Conservation (phyloP, 2,329 filamentous ascomycete genomes). For the Coleophoma cylindrospora region DNA sequence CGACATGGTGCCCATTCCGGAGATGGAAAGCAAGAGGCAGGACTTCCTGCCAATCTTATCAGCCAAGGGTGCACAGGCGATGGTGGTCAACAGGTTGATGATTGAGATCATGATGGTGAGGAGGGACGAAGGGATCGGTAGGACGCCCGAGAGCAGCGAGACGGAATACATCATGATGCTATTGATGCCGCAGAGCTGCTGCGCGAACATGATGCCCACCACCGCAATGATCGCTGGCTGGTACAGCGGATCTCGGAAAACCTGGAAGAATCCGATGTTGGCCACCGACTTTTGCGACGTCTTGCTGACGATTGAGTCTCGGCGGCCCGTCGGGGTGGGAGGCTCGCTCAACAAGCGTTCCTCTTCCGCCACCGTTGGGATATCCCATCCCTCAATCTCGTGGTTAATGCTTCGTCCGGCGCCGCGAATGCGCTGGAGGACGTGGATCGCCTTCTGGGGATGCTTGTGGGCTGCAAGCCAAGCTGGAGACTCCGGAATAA, state of each 20-base stretch:
- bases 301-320: conserved; percentile 12
- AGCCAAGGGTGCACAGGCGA: conserved; percentile 75
- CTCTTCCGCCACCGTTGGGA: conserved; percentile 24
- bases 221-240: conserved; percentile 76
- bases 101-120: conserved; percentile 84
- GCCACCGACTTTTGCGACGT: conserved; percentile 18
- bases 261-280: conserved; percentile 57
- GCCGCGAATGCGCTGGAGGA: conserved; percentile 73
- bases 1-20: conserved; percentile 78
- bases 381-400: conserved; percentile 63
- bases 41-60: conserved; percentile 85
- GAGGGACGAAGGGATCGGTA: conserved; percentile 75
- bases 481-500: conserved; percentile 82
- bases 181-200: conserved; percentile 93
- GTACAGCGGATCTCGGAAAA: conserved; percentile 62
- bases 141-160: conserved; percentile 73
- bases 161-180: conserved; percentile 99
- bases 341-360: conserved; percentile 19
- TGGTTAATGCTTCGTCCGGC: conserved; percentile 61
- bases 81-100: conserved; percentile 80
- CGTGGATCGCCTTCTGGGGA: conserved; percentile 54
- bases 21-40: conserved; percentile 76
- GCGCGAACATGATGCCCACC: conserved; percentile 84
- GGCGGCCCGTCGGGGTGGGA: conserved; percentile 6
- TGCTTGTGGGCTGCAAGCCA: conserved; percentile 72